Conservation (phyloP, 305 asterid genomes). For the Petunia hybrid region DNA sequence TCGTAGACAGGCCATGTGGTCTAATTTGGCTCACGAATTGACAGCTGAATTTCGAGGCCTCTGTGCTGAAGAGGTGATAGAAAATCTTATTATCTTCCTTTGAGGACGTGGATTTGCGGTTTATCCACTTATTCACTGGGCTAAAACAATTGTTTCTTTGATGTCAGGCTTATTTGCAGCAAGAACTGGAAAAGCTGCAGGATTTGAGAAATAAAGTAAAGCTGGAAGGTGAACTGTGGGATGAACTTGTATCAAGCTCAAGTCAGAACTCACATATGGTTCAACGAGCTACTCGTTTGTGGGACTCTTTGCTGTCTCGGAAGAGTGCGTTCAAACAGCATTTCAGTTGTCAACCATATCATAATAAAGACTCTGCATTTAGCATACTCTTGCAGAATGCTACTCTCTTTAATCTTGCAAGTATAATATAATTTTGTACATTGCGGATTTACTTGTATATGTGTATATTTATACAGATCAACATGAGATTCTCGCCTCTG, state of each 20-base stretch:
- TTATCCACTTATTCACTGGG: conserved; percentile 20
- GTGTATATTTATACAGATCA: conserved; percentile 65
- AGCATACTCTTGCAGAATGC: conserved; percentile 21
- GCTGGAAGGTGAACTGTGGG: conserved; percentile 98
- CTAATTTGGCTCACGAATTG: conserved; percentile 99
- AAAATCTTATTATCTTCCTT: conserved; percentile 33
- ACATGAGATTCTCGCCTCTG: conserved; percentile 98
- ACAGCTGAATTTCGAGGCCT: conserved; percentile 99
- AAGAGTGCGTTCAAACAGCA: conserved; percentile 64
- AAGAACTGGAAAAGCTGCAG: conserved; percentile 97
- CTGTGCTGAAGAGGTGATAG: conserved; percentile 94
- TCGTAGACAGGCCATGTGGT: conserved; percentile 96
- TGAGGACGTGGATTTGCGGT: conserved; percentile 29
- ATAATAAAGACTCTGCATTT: neutral
- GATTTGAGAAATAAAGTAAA: conserved; percentile 96
- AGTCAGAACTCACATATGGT: conserved; percentile 99
- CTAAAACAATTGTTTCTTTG: conserved; percentile 32
- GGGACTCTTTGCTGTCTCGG: conserved; percentile 98
- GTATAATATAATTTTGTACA: neutral
- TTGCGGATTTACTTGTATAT: conserved; percentile 19
- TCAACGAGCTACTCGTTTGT: conserved; percentile 96
- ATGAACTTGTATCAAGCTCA: conserved; percentile 98
- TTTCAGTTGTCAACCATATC: conserved; percentile 9
- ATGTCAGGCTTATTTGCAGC: conserved; percentile 93
- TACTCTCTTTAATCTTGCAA: conserved; percentile 15